Evolutionary conservation across 1,284 basidiomycete genomes (phyloP), one percentile per base, ranked within the genome.

Genomic region (Fomitopsis palustris): DNA sequence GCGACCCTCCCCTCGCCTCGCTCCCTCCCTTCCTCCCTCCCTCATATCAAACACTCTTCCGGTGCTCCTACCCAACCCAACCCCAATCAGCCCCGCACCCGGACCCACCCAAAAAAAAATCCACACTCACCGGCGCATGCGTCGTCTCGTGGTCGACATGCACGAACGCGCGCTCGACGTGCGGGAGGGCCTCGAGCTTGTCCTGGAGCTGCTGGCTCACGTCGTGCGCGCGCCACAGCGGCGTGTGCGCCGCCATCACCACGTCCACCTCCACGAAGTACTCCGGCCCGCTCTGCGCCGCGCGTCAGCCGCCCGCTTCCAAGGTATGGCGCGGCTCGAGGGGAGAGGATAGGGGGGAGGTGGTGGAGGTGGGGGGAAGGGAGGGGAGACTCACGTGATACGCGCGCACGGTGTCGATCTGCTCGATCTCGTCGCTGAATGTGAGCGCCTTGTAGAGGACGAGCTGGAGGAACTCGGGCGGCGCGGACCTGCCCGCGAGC

Each of bases 201-300:
- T 98, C 95, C 72, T 98, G 96, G 27, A 98, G 77, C 56, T 90
- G 85, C 74, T 98, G 96, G 56, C 90, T 89, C 60, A 97, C 75
- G 73, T 98, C 96, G 73, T 98, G 96, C 17, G 95, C 92, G 70
- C 91, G 87, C 88, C 90, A 93, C 1, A 98, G 77, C 0, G 95
- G 93, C 43, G 95, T 97, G 61, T 88, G 85, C 4, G 89, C 90
- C 64, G 88, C 83, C 87, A 99, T 93, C 25, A 98, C 96, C 56
- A 98, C 87, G 73, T 98, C 96, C 8, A 98, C 83, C 75, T 98
- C 96, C 51, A 98, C 95, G 69, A 95, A 92, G 70, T 94, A 96
- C 35, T 37, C 35, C 35, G 35, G 35, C 8, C 35, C 35, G 60
- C 94, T 83, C 75, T 94, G 29, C 14, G 31, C 17, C 14, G 4